These are phyloP conservation scores for Ensete glaucum DNA, from an alignment of 176 grass and related monocot species.

Conservation along the genomic window DNA sequence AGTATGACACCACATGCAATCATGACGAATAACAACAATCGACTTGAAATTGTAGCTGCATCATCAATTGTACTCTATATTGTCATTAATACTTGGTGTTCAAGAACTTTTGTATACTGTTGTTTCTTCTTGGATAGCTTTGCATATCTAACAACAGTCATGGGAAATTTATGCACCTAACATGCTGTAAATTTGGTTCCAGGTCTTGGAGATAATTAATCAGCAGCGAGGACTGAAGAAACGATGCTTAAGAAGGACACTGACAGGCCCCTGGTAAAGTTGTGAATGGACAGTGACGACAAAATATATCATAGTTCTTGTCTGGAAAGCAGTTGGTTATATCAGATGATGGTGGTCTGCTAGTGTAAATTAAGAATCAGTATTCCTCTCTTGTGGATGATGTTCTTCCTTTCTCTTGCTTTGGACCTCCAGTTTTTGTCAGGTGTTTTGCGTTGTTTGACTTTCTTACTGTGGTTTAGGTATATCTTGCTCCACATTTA, in stretches of 20 bases:
- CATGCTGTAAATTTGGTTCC: neutral
- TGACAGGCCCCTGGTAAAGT: conserved; percentile 10
- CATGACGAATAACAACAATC: too few species aligned
- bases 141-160: neutral
- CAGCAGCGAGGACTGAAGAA: conserved; percentile 5
- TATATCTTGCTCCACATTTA: too few species aligned
- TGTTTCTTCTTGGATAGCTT: neutral
- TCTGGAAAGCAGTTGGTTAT: neutral
- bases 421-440: neutral
- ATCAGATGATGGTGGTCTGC: neutral
- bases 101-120: too few species aligned
- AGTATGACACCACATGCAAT: too few species aligned
- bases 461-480: neutral
- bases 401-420: neutral
- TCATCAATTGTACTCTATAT: too few species aligned
- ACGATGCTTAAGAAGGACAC: conserved; percentile 4
- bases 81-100: too few species aligned
- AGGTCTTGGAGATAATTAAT: conserved; percentile 12
- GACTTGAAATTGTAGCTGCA: too few species aligned
- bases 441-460: neutral
- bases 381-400: neutral
- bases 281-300: neutral
- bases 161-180: too few species aligned
- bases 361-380: neutral
- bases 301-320: neutral